Evolutionary conservation across 441 rosid genomes (phyloP).

Genomic region (Syzygium malaccense): DNA sequence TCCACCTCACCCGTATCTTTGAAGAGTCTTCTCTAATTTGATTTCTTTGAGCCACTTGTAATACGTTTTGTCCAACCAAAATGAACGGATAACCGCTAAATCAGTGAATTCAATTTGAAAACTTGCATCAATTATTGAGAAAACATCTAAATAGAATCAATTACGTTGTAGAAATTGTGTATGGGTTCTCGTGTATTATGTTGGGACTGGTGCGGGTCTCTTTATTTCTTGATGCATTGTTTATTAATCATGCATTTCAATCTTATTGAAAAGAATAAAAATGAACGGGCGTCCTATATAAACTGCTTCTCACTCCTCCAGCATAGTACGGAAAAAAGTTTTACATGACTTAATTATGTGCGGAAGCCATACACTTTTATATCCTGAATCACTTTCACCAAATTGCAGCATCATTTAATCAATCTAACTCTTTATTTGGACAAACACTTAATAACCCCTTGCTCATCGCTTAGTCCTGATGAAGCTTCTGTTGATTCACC

Average conservation of each 20-base stretch:
- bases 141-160: neutral
- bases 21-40: neutral
- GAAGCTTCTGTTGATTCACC: rapidly evolving
- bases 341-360: neutral
- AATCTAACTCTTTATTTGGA: neutral
- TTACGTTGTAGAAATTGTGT: neutral
- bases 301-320: neutral
- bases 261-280: neutral
- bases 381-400: neutral
- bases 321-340: neutral
- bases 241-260: neutral
- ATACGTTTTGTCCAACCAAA: neutral
- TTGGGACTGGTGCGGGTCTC: neutral
- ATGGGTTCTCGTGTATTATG: neutral
- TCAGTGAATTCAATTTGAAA: neutral
- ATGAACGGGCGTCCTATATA: neutral
- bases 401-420: neutral
- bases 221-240: neutral
- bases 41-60: neutral
- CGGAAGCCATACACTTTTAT: rapidly evolving
- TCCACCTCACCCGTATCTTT: neutral
- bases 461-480: neutral
- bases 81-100: neutral
- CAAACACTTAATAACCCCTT: neutral
- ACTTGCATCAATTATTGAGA: neutral